Percentiles rank a stretch among this genome's conserved stretches.
phyloP scores from a whole-genome alignment of 768 basidiomycete species.

The Mycena kentingensis region DNA sequence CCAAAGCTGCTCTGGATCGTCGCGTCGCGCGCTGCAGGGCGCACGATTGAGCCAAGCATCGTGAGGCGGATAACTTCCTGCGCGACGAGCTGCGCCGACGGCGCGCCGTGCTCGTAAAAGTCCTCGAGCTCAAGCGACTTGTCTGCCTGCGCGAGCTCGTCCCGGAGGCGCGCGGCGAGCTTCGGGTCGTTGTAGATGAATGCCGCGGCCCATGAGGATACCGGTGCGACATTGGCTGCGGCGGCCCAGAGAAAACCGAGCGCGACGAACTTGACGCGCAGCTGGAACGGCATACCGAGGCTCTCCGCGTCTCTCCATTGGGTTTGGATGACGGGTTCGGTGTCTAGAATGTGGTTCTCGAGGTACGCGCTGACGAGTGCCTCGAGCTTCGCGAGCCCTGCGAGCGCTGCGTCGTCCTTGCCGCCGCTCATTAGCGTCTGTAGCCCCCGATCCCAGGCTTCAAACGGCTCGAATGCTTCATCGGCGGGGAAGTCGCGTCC shows the following conservation, averaged over 20 bases:
- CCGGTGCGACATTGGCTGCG: not conserved
- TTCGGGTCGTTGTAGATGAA: not conserved
- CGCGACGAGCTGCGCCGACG: not conserved
- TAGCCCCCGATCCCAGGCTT: not conserved
- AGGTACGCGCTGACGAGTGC: not conserved
- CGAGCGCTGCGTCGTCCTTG: not conserved
- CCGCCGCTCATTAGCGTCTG: not conserved
- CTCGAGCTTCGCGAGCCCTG: not conserved
- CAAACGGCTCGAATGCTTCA: not conserved
- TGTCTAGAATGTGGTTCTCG: not conserved
- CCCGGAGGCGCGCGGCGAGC: not conserved
- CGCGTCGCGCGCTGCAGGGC: not conserved
- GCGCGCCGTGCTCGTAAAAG: not conserved
- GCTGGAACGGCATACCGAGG: not conserved
- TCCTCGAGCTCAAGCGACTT: not conserved
- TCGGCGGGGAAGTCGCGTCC: not conserved
- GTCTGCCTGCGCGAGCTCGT: not conserved
- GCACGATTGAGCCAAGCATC: not conserved
- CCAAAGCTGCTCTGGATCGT: not conserved
- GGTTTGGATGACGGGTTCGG: not conserved
- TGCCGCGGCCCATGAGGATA: not conserved
- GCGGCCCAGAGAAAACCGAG: not conserved
- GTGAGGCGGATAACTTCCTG: not conserved
- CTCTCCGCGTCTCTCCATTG: not conserved
- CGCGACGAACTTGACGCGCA: not conserved